These are phyloP conservation scores for Rhodamnia argentea DNA, from an alignment of 345 rosid genomes.

Conservation along the genomic window DNA sequence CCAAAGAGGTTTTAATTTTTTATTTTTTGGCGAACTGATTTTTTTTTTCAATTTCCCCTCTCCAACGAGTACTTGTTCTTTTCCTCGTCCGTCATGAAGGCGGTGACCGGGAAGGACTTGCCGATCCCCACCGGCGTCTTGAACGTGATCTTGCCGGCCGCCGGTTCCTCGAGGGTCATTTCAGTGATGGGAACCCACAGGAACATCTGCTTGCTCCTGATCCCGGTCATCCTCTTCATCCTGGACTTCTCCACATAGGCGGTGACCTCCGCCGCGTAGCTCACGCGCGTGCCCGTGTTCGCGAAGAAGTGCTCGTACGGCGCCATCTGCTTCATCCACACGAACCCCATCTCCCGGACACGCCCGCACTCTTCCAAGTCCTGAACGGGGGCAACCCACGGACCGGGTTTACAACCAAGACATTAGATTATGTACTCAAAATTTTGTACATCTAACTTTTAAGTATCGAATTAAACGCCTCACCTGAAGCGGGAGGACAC, in stretches of 20 bases:
- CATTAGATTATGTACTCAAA: neutral
- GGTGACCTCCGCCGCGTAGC: constrained; percentile 66
- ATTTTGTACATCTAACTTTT: neutral
- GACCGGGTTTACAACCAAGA: neutral
- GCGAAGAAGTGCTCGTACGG: constrained; percentile 76
- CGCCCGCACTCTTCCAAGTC: constrained; percentile 88
- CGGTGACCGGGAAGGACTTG: constrained; percentile 56
- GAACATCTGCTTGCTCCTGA: constrained; percentile 80
- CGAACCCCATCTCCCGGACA: constrained; percentile 68
- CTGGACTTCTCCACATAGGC: constrained; percentile 63
- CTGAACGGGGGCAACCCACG: neutral
- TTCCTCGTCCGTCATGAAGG: constrained; percentile 72
- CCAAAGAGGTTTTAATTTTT: neutral
- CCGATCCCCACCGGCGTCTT: constrained; percentile 92
- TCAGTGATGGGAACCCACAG: constrained; percentile 83
- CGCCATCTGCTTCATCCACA: constrained; percentile 81
- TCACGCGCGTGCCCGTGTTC: constrained; percentile 46
- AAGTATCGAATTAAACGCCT: neutral
- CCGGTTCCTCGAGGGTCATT: constrained; percentile 56
- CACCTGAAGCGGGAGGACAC: constrained; percentile 58
- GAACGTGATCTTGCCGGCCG: constrained; percentile 41
- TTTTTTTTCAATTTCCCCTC: neutral
- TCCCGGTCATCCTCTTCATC: constrained; percentile 92
- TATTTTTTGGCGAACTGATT: neutral
- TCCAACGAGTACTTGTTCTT: constrained; percentile 22